phyloP scores from a whole-genome alignment of 2,329 filamentous ascomycete genomes.

The Coniella lustricola region DNA sequence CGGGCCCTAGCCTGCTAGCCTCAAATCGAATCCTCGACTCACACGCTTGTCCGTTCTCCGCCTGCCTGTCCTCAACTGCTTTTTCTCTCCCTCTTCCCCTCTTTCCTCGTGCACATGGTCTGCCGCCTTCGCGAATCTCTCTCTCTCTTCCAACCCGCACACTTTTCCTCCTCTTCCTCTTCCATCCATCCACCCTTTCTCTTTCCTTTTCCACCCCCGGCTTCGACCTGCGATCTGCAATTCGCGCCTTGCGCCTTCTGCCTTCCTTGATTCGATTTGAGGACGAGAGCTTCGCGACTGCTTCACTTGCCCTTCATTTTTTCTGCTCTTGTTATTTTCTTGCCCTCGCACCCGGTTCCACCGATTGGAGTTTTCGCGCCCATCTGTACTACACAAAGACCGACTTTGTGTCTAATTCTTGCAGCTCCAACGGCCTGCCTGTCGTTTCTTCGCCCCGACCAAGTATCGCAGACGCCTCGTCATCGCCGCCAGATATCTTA shows the following conservation, averaged over 20 bases:
- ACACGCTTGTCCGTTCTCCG: background rate
- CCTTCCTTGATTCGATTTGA: background rate
- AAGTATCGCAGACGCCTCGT: background rate
- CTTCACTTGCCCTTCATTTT: slow-evolving; percentile 3
- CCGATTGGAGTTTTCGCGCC: too few species aligned
- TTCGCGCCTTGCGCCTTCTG: background rate
- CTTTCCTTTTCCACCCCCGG: slow-evolving; percentile 10
- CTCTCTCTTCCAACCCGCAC: background rate
- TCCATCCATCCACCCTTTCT: slow-evolving; percentile 3
- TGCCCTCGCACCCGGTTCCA: too few species aligned
- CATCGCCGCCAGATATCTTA: background rate
- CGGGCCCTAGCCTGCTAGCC: background rate
- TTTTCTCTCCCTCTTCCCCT: background rate
- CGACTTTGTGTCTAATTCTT: background rate
- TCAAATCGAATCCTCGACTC: slow-evolving; percentile 2
- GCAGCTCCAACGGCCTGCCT: background rate
- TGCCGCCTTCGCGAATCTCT: background rate
- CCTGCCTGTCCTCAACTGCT: background rate
- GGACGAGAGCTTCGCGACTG: slow-evolving; percentile 4
- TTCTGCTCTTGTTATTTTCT: background rate
- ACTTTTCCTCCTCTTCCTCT: background rate
- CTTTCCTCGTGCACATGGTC: too few species aligned
- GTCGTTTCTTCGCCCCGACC: background rate
- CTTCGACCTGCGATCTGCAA: slow-evolving; percentile 1
- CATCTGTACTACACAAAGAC: too few species aligned